phyloP scores from a whole-genome alignment of 129 eudicot genomes.

The Helianthus annuus region HanXRQr2.0-SUNRISE NC_035437.2:177153650-177154149 shows the following conservation, averaged over 20 bases:
- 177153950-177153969: not conserved
- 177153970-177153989: too few species aligned
- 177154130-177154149: too few species aligned
- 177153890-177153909: slow-evolving; percentile 5
- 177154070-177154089: too few species aligned
- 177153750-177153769: slow-evolving; percentile 63
- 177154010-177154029: not conserved
- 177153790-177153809: slow-evolving; percentile 26
- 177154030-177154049: not conserved
- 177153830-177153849: slow-evolving; percentile 47
- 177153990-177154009: not conserved
- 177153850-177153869: slow-evolving; percentile 45
- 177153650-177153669: slow-evolving; percentile 31
- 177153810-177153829: slow-evolving; percentile 22
- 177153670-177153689: slow-evolving; percentile 44
- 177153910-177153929: slow-evolving; percentile 25
- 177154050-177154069: too few species aligned
- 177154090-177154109: too few species aligned
- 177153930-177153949: not conserved
- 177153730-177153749: slow-evolving; percentile 52
- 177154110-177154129: too few species aligned
- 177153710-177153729: slow-evolving; percentile 39
- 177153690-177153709: slow-evolving; percentile 37
- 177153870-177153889: not conserved
- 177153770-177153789: slow-evolving; percentile 57